A percentile compares a stretch with the other conserved stretches of the same genome.
These are phyloP conservation scores for Alectoria sarmentosa DNA, from an alignment of 495 filamentous ascomycete species.

Conservation along the genomic window DNA sequence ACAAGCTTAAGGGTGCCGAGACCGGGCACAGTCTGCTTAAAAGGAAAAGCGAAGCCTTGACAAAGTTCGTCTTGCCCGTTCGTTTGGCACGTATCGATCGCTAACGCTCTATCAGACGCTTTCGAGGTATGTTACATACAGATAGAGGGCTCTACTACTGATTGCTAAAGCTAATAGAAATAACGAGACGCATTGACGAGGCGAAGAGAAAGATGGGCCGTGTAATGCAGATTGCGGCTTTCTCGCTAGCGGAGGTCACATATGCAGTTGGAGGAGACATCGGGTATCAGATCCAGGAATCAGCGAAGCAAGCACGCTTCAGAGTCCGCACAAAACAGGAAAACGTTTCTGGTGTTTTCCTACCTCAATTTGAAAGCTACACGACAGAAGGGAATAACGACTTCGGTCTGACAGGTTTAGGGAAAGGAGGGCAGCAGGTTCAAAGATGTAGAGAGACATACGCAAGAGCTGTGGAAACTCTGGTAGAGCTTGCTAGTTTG, in stretches of 20 bases:
- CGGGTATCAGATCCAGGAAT: constrained; percentile 94
- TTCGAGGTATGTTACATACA: constrained; percentile 58
- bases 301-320: constrained; percentile 85
- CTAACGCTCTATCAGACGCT: constrained; percentile 51
- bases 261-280: constrained; percentile 97
- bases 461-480: constrained; percentile 89
- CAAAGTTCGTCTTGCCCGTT: constrained; percentile 51
- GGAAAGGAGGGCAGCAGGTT: constrained; percentile 96
- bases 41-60: constrained; percentile 88
- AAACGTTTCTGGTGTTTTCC: constrained; percentile 93
- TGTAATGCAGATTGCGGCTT: constrained; percentile 98
- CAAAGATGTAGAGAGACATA: constrained; percentile 94
- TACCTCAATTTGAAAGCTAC: constrained; percentile 88
- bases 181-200: constrained; percentile 94
- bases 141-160: constrained; percentile 18
- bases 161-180: constrained; percentile 50
- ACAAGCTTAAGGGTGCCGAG: constrained; percentile 95
- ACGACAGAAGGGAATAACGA: constrained; percentile 85
- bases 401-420: constrained; percentile 91
- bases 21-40: constrained; percentile 81
- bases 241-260: constrained; percentile 94
- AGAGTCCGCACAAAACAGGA: constrained; percentile 90
- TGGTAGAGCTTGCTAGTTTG: constrained; percentile 93
- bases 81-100: constrained; percentile 20
- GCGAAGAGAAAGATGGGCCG: constrained; percentile 99